Percentiles rank a stretch among this genome's conserved stretches.
These are phyloP conservation scores for Aureobasidium namibiae DNA, from an alignment of 2,329 filamentous ascomycete species.

Conservation along the genomic window DNA sequence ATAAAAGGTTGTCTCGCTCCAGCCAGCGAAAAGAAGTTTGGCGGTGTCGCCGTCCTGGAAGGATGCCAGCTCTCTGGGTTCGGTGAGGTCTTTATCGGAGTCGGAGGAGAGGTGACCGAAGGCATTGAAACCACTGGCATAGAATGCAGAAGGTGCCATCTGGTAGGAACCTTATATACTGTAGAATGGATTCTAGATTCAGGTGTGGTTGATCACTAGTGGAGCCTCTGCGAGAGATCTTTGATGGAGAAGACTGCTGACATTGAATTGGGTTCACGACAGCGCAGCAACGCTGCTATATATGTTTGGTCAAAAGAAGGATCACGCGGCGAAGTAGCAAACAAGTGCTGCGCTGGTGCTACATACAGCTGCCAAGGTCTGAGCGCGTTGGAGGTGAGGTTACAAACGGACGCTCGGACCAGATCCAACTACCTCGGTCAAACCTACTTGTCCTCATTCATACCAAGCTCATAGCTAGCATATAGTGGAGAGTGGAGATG, in stretches of 20 bases:
- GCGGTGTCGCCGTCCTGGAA: background rate
- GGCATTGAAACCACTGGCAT: slow-evolving; percentile 11
- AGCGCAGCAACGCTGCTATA: background rate
- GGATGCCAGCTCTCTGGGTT: background rate
- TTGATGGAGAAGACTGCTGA: background rate
- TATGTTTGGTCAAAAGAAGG: background rate
- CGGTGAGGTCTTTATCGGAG: background rate
- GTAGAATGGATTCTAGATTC: background rate
- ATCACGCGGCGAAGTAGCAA: slow-evolving; percentile 3
- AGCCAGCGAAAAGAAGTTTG: slow-evolving; percentile 24
- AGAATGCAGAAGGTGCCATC: background rate
- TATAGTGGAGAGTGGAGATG: background rate
- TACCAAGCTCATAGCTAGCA: background rate
- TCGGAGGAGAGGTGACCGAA: background rate
- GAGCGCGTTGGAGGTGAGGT: background rate
- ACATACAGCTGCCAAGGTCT: slow-evolving; percentile 1
- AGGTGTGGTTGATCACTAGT: background rate
- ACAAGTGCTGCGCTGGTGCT: background rate
- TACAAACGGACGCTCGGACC: background rate
- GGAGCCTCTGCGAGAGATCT: background rate
- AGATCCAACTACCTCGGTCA: background rate
- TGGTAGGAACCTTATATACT: background rate
- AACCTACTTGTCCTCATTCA: too few relatives aligned
- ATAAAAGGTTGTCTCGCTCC: slow-evolving; percentile 24
- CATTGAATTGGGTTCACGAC: background rate